Evolutionary conservation across 2,329 filamentous ascomycete species (phyloP).

Genomic region (Colletotrichum eremochloae): DNA sequence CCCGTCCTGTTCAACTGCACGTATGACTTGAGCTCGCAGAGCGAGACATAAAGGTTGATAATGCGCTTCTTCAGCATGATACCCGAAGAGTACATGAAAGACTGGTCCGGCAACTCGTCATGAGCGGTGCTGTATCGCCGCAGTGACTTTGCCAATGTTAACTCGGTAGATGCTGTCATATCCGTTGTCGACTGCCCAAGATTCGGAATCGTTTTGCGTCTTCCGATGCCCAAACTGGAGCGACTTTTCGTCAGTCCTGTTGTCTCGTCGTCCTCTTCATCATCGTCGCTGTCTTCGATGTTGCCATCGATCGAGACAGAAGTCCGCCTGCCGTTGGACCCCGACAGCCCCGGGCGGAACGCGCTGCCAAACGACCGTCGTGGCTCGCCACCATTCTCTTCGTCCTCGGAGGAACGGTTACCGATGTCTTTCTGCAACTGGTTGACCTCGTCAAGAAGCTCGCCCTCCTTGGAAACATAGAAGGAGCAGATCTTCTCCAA

Average conservation of each 20-base stretch:
- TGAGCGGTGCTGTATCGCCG: slow-evolving; percentile 76
- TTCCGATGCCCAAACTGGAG: slow-evolving; percentile 53
- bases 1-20: slow-evolving; percentile 96
- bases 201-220: slow-evolving; percentile 54
- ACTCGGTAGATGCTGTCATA: slow-evolving; percentile 73
- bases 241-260: slow-evolving; percentile 65
- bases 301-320: slow-evolving; percentile 67
- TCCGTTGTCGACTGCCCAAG: slow-evolving; percentile 63
- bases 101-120: slow-evolving; percentile 84
- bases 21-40: slow-evolving; percentile 96
- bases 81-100: slow-evolving; percentile 73
- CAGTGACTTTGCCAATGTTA: slow-evolving; percentile 62
- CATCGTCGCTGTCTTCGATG: slow-evolving; percentile 73
- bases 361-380: slow-evolving; percentile 43
- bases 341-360: slow-evolving; percentile 47
- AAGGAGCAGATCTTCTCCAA: slow-evolving; percentile 95
- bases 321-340: slow-evolving; percentile 55
- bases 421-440: slow-evolving; percentile 82
- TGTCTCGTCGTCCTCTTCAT: slow-evolving; percentile 73
- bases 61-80: slow-evolving; percentile 95
- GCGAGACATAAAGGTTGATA: slow-evolving; percentile 87
- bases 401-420: slow-evolving; percentile 68
- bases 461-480: slow-evolving; percentile 88
- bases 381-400: slow-evolving; percentile 29
- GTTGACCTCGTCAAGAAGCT: slow-evolving; percentile 85